Conservation (phyloP, 148 eudicot species). For the Vaccinium corymbosum region DNA sequence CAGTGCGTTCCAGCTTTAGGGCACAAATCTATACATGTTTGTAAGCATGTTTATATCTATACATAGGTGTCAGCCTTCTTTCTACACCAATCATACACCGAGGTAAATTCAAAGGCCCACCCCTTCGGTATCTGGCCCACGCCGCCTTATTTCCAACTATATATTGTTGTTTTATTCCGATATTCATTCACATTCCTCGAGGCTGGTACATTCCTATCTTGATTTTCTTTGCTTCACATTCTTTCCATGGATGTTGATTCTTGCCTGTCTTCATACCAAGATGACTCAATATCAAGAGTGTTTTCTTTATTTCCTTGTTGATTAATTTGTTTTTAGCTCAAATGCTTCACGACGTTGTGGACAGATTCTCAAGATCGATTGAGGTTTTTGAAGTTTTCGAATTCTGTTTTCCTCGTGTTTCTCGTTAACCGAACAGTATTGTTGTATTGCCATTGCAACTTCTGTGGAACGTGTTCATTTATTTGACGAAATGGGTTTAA, state of each 20-base stretch:
- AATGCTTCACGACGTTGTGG: neutral
- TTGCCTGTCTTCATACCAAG: neutral
- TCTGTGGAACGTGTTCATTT: neutral
- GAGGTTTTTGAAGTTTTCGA: neutral
- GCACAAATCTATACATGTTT: neutral
- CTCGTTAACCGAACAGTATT: too few species aligned
- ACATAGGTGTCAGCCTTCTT: neutral
- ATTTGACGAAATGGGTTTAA: neutral
- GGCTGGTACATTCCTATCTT: neutral
- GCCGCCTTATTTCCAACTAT: neutral
- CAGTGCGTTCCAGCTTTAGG: slow-evolving; percentile 6
- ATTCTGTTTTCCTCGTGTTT: neutral
- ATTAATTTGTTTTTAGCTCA: neutral
- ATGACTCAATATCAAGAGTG: neutral
- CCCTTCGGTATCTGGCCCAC: slow-evolving; percentile 4
- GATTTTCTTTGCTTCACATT: neutral
- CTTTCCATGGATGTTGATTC: neutral
- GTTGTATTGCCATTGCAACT: too few species aligned
- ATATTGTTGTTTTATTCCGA: neutral
- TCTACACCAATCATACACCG: neutral
- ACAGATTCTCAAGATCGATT: neutral
- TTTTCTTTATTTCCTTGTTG: neutral
- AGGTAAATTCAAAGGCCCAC: neutral
- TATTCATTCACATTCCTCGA: neutral
- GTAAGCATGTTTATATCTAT: neutral